Conservation (phyloP, 352 stramenopile species). For the Lagenidium giganteum region DNA sequence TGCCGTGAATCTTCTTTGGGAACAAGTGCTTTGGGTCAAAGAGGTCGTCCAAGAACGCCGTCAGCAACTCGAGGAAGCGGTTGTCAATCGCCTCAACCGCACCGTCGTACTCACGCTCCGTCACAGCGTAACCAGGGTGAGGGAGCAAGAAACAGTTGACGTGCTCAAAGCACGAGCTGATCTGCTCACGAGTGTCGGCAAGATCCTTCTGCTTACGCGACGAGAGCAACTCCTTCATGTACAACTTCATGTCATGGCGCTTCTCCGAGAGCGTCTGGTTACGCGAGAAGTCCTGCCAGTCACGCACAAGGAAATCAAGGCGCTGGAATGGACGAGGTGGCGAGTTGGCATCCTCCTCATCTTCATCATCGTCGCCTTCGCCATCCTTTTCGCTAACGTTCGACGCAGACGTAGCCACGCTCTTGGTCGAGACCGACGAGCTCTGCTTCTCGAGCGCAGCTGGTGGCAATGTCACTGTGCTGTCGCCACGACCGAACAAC, state of each 20-base stretch:
- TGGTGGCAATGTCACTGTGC: slow-evolving; percentile 10
- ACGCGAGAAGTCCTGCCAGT: slow-evolving; percentile 97
- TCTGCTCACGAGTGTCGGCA: slow-evolving; percentile 94
- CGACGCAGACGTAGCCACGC: too few species aligned
- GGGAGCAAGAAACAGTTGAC: slow-evolving; percentile 94
- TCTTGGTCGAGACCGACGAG: slow-evolving; percentile 32
- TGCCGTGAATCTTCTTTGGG: slow-evolving; percentile 94
- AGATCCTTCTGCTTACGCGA: slow-evolving; percentile 93
- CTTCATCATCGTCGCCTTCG: slow-evolving; percentile 9
- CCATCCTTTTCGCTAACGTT: slow-evolving; percentile 11
- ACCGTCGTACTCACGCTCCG: slow-evolving; percentile 96
- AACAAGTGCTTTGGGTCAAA: slow-evolving; percentile 87
- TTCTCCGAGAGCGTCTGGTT: slow-evolving; percentile 88
- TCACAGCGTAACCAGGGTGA: slow-evolving; percentile 95
- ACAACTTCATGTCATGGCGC: slow-evolving; percentile 92
- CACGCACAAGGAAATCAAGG: slow-evolving; percentile 98
- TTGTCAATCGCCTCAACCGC: slow-evolving; percentile 92
- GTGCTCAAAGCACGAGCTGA: slow-evolving; percentile 95
- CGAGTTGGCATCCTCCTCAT: slow-evolving; percentile 23
- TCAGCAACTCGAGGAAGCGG: slow-evolving; percentile 92
- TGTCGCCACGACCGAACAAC: slow-evolving; percentile 48
- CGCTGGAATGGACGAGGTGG: slow-evolving; percentile 93
- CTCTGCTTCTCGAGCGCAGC: slow-evolving; percentile 30
- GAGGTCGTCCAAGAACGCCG: slow-evolving; percentile 93
- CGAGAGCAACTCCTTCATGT: slow-evolving; percentile 91